Conservation (phyloP, 805 yeast species). For the Metschnikowia anglica region DNA sequence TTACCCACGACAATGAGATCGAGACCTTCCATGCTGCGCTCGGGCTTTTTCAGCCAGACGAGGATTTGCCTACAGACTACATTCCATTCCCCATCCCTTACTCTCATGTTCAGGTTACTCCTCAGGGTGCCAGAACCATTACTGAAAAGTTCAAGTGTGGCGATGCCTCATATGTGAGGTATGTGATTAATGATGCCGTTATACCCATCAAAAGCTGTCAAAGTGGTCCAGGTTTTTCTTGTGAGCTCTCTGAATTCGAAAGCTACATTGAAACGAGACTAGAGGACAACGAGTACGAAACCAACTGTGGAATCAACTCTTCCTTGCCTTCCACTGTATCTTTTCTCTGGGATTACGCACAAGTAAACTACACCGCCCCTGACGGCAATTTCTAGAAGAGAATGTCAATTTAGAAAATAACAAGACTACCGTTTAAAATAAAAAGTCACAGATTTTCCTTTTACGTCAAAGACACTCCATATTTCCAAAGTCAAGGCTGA, state of each 20-base stretch:
- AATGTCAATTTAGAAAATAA: background rate
- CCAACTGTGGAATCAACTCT: constrained; percentile 27
- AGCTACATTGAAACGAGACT: constrained; percentile 30
- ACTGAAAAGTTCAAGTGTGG: constrained; percentile 37
- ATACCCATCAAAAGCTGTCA: constrained; percentile 35
- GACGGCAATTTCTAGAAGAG: constrained; percentile 15
- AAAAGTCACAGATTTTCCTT: background rate
- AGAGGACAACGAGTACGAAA: constrained; percentile 24
- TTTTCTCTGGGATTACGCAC: constrained; percentile 43
- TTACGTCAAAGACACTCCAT: background rate
- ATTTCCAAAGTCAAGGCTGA: background rate
- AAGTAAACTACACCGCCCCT: constrained; percentile 25
- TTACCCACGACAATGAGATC: constrained; percentile 73
- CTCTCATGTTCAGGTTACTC: constrained; percentile 39
- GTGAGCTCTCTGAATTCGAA: constrained; percentile 37
- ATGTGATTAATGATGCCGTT: constrained; percentile 41
- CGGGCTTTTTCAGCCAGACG: constrained; percentile 49
- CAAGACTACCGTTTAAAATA: background rate
- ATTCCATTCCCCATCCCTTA: constrained; percentile 50
- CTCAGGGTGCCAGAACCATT: constrained; percentile 42
- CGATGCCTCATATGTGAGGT: constrained; percentile 36
- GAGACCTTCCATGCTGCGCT: constrained; percentile 62
- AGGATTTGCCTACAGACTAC: constrained; percentile 44
- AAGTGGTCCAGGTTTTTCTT: constrained; percentile 44
- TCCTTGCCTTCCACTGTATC: constrained; percentile 29